Conservation (phyloP, 768 basidiomycete genomes). For the Tulasnella sp. region DNA sequence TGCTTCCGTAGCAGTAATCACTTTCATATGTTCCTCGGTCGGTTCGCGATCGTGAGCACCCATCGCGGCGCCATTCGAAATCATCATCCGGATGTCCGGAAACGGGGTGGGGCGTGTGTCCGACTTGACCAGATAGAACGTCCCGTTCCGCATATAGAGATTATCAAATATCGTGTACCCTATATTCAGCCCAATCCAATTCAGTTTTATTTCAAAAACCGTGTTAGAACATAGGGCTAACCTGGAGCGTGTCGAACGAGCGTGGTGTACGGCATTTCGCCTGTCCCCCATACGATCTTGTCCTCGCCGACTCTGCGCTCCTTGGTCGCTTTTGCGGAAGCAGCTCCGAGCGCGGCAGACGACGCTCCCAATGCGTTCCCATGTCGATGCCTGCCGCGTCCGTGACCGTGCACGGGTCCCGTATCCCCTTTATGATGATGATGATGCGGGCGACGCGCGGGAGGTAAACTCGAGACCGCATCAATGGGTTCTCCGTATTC, state of each 20-base stretch:
- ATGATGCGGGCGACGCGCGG: background rate
- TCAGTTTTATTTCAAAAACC: background rate
- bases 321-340: background rate
- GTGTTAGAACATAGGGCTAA: background rate
- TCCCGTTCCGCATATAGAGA: slow-evolving; percentile 69
- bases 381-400: background rate
- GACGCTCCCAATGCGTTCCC: background rate
- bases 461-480: background rate
- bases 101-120: slow-evolving; percentile 53
- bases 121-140: slow-evolving; percentile 63
- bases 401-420: too few species aligned
- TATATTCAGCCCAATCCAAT: slow-evolving; percentile 23
- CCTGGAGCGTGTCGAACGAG: slow-evolving; percentile 11
- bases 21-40: slow-evolving; percentile 61
- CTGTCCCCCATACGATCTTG: background rate
- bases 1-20: slow-evolving; percentile 60
- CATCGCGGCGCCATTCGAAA: slow-evolving; percentile 53
- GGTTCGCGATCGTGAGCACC: slow-evolving; percentile 54
- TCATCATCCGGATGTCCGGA: slow-evolving; percentile 55
- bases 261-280: background rate
- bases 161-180: slow-evolving; percentile 87
- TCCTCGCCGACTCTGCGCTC: background rate
- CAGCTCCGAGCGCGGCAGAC: background rate
- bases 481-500: background rate
- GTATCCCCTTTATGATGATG: too few species aligned